phyloP scores from a whole-genome alignment of 306 rosid genomes.

The Trifolium repens region DNA sequence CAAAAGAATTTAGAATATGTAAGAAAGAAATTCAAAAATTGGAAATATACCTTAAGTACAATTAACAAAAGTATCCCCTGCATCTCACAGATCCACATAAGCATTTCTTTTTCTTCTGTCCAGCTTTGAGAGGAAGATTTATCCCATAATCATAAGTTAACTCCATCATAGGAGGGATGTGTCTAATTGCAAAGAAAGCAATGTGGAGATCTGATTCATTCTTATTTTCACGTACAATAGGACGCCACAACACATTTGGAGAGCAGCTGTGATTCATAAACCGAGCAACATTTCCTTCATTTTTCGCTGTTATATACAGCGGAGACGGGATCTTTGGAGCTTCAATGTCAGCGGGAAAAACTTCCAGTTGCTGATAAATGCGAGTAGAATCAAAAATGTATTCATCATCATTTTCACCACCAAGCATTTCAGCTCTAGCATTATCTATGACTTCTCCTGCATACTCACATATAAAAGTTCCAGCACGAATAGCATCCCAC shows the following conservation, averaged over 20 bases:
- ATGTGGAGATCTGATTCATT: slow-evolving; percentile 69
- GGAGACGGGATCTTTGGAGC: slow-evolving; percentile 71
- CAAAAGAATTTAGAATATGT: slow-evolving; percentile 8
- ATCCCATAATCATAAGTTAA: slow-evolving; percentile 88
- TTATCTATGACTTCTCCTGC: slow-evolving; percentile 84
- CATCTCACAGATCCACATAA: slow-evolving; percentile 75
- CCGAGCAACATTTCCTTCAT: slow-evolving; percentile 89
- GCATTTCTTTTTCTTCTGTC: slow-evolving; percentile 80
- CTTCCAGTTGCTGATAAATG: slow-evolving; percentile 65
- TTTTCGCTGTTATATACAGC: slow-evolving; percentile 65
- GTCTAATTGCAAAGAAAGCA: slow-evolving; percentile 71
- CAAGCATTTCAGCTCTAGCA: slow-evolving; percentile 64
- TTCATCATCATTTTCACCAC: slow-evolving; percentile 71
- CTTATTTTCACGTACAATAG: slow-evolving; percentile 67
- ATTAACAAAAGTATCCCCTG: slow-evolving; percentile 68
- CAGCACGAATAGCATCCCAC: slow-evolving; percentile 93
- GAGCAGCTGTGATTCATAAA: slow-evolving; percentile 96
- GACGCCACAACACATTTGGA: slow-evolving; percentile 87
- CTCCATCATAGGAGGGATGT: slow-evolving; percentile 91
- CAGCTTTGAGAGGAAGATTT: slow-evolving; percentile 59
- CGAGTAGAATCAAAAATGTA: slow-evolving; percentile 81
- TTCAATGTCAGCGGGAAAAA: slow-evolving; percentile 71
- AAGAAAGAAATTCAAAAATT: slow-evolving; percentile 20
- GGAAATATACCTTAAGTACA: slow-evolving; percentile 60
- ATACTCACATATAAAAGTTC: slow-evolving; percentile 81